Percentiles rank a stretch among this genome's conserved stretches.
These are phyloP conservation scores for Dryas drummondii DNA, from an alignment of 306 rosid genomes.

Conservation along the genomic window DNA sequence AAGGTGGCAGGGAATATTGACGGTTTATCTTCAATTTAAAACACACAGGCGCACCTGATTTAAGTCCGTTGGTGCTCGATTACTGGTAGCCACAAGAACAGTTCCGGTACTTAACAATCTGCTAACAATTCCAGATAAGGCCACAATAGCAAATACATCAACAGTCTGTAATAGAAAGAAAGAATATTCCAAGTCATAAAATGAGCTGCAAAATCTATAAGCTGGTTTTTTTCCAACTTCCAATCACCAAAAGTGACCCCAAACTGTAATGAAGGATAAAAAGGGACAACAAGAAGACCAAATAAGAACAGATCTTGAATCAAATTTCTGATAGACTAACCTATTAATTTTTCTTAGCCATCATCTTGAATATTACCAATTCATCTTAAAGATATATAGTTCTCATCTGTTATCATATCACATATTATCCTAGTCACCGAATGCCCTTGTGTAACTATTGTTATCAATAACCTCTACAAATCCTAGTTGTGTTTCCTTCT, in stretches of 20 bases:
- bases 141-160: constrained; percentile 99
- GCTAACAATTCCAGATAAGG: constrained; percentile 97
- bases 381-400: too few relatives aligned
- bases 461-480: too few relatives aligned
- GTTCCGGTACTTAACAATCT: constrained; percentile 89
- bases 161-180: constrained; percentile 81
- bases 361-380: not conserved
- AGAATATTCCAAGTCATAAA: constrained; percentile 31
- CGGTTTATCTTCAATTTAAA: constrained; percentile 2
- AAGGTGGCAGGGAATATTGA: constrained; percentile 8
- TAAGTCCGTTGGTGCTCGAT: constrained; percentile 86
- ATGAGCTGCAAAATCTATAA: constrained; percentile 3
- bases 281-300: not conserved
- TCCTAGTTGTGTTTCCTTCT: not conserved
- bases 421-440: not conserved
- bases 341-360: not conserved
- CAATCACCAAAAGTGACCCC: not conserved
- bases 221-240: not conserved
- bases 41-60: constrained; percentile 54
- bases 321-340: not conserved
- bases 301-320: not conserved
- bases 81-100: constrained; percentile 92
- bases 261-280: not conserved
- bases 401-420: not conserved
- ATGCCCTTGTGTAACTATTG: too few relatives aligned